phyloP scores from a whole-genome alignment of 1,284 basidiomycete genomes.

The Leccinum subatratum region DNA sequence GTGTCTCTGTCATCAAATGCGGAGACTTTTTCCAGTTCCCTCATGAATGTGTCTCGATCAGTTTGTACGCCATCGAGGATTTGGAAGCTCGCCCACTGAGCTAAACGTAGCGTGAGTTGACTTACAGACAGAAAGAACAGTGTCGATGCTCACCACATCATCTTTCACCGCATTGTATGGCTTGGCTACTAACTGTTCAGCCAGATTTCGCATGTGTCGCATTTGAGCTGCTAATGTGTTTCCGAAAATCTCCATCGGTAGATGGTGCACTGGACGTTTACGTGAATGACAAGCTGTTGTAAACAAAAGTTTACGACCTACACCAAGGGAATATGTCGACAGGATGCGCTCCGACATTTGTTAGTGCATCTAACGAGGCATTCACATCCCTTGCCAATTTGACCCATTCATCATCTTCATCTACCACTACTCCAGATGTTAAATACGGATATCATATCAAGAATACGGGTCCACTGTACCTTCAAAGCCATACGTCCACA shows the following conservation, averaged over 20 bases:
- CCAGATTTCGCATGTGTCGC: constrained; percentile 5
- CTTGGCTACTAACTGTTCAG: constrained; percentile 1
- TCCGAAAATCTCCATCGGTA: constrained; percentile 7
- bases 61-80: constrained; percentile 7
- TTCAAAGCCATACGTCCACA: constrained; percentile 9
- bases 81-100: constrained; percentile 5
- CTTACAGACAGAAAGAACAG: background rate
- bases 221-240: constrained; percentile 6
- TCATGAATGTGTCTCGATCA: background rate
- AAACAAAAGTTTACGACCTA: background rate
- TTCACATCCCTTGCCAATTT: constrained; percentile 8
- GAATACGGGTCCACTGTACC: constrained; percentile 1
- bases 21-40: too few relatives aligned
- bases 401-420: constrained; percentile 7
- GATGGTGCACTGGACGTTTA: constrained; percentile 1
- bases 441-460: background rate
- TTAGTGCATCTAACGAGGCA: constrained; percentile 5
- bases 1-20: too few relatives aligned
- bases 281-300: background rate
- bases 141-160: constrained; percentile 3
- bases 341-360: constrained; percentile 9
- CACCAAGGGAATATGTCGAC: constrained; percentile 11
- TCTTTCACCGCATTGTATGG: constrained; percentile 6
- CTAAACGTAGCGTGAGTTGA: background rate
- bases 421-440: background rate